Evolutionary conservation across 108 stramenopile species (phyloP).

Genomic region (Cyclotella atomus): DNA sequence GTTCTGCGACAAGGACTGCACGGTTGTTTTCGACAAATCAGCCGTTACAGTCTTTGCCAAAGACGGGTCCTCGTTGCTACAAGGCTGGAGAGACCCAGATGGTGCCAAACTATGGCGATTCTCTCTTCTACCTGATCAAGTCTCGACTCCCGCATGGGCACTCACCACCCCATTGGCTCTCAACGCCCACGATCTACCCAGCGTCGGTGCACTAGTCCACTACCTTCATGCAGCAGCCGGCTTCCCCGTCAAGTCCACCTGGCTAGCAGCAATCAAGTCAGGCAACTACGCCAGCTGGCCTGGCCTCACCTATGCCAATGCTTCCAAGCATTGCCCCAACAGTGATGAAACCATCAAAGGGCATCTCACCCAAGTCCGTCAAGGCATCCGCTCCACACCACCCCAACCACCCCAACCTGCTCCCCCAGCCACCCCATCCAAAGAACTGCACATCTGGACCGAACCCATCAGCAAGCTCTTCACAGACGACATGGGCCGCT

Average conservation of each 20-base stretch:
- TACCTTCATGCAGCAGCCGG: conserved; percentile 16
- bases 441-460: not conserved
- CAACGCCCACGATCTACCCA: conserved; percentile 7
- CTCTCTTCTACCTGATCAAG: not conserved
- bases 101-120: conserved; percentile 7
- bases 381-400: conserved; percentile 12
- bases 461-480: conserved; percentile 16
- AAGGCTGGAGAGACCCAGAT: conserved; percentile 5
- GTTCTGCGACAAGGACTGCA: not conserved
- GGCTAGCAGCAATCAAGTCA: conserved; percentile 25
- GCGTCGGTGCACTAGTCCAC: conserved; percentile 6
- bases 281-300: conserved; percentile 13
- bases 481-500: conserved; percentile 13
- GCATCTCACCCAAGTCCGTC: conserved; percentile 9
- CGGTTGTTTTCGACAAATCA: not conserved
- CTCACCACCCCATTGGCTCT: conserved; percentile 8
- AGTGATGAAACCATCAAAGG: conserved; percentile 10
- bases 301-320: conserved; percentile 23
- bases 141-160: not conserved
- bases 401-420: not conserved
- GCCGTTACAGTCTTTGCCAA: conserved; percentile 8
- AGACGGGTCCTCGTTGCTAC: conserved; percentile 1
- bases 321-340: conserved; percentile 7
- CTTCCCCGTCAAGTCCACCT: conserved; percentile 23
- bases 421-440: not conserved